A percentile compares a stretch with the other conserved stretches of the same genome.
phyloP scores from a whole-genome alignment of 2,329 filamentous ascomycete species.

The Fusarium pilosicola region DNA sequence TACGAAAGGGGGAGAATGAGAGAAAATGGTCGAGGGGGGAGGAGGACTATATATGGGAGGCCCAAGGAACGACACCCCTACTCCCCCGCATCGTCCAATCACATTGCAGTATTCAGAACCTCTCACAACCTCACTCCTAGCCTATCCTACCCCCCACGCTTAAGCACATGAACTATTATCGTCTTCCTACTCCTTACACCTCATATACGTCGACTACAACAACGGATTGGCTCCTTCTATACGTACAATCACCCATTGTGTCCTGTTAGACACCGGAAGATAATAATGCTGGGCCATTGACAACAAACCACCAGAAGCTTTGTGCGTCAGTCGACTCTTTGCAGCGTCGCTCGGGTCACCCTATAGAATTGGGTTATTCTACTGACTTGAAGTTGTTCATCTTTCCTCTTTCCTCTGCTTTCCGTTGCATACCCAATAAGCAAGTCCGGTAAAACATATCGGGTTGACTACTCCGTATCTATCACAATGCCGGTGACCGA shows the following conservation, averaged over 20 bases:
- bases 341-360: background rate
- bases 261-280: background rate
- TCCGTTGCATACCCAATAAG: background rate
- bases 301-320: background rate
- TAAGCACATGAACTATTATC: background rate
- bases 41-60: constrained; percentile 35
- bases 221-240: background rate
- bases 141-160: constrained; percentile 12
- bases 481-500: background rate
- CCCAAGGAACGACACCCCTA: background rate
- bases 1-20: constrained; percentile 31
- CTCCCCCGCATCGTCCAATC: constrained; percentile 33
- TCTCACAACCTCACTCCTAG: constrained; percentile 38
- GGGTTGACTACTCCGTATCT: background rate
- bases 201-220: background rate
- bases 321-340: background rate
- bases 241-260: background rate
- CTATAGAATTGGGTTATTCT: background rate
- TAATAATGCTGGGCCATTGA: background rate
- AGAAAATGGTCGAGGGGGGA: constrained; percentile 27
- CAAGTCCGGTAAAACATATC: background rate
- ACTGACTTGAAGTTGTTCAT: background rate
- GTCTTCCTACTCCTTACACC: background rate
- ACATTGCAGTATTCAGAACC: constrained; percentile 21
- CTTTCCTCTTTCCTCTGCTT: background rate